A percentile compares a stretch with the other conserved stretches of the same genome.
These are phyloP conservation scores for Rhododendron griersonianum DNA, from an alignment of 148 eudicot genomes.

Conservation along the genomic window DNA sequence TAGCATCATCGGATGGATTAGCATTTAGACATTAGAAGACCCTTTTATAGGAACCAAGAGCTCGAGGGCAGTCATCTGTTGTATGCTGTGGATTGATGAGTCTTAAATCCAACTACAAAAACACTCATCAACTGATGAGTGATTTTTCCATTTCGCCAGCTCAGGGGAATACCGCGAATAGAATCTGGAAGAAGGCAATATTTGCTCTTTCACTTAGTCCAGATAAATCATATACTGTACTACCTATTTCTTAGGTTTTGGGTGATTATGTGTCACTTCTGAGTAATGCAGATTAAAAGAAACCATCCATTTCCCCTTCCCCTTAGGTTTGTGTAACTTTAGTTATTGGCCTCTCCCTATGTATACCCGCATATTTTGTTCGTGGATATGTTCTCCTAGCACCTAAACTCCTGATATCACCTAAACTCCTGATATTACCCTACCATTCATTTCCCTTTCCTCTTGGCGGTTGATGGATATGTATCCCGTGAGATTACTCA, in stretches of 20 bases:
- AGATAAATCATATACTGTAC: not conserved
- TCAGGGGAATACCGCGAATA: not conserved
- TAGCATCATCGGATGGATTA: not conserved
- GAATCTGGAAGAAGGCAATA: not conserved
- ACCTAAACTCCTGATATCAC: not conserved
- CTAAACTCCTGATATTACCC: too few relatives aligned
- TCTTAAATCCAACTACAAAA: not conserved
- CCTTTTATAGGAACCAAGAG: not conserved
- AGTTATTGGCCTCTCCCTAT: not conserved
- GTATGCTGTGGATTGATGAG: constrained; percentile 6
- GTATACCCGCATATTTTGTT: not conserved
- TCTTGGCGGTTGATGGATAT: too few relatives aligned
- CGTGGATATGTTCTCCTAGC: not conserved
- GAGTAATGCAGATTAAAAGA: not conserved
- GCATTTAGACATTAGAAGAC: not conserved
- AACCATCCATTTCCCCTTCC: not conserved
- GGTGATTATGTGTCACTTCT: not conserved
- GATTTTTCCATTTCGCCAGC: not conserved
- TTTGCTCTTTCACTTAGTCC: not conserved
- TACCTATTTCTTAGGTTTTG: too few relatives aligned
- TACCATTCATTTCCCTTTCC: not conserved
- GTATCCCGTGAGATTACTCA: too few relatives aligned
- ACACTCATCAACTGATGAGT: constrained; percentile 26
- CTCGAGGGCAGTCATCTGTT: not conserved
- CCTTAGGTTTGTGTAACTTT: not conserved